Evolutionary conservation across 2,329 filamentous ascomycete species (phyloP).

Genomic region (Penicillium brevicompactum): DNA sequence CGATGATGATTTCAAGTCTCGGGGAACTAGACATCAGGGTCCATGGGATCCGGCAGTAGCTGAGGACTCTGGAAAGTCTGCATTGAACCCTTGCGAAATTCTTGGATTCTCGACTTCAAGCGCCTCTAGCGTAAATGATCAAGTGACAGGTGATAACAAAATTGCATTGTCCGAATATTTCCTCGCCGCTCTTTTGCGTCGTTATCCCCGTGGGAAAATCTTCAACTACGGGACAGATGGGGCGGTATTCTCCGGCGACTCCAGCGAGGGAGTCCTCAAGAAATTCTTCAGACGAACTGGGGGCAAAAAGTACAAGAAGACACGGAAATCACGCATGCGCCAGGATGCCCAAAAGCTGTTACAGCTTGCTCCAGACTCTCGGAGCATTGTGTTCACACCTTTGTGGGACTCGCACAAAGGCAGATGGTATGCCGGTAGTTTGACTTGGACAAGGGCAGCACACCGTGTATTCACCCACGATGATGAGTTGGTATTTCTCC

Average conservation of each 20-base stretch:
- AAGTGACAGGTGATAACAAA: constrained; percentile 8
- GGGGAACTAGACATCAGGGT: not conserved
- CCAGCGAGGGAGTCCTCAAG: constrained; percentile 9
- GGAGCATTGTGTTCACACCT: constrained; percentile 28
- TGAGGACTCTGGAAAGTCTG: not conserved
- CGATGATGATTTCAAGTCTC: constrained; percentile 6
- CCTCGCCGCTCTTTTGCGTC: constrained; percentile 45
- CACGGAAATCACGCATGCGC: constrained; percentile 6
- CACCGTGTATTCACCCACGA: constrained; percentile 19
- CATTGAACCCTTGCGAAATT: constrained; percentile 10
- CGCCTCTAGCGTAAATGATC: constrained; percentile 30
- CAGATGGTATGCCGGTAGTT: constrained; percentile 26
- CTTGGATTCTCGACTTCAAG: constrained; percentile 14
- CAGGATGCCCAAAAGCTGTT: constrained; percentile 14
- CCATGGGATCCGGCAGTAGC: not conserved
- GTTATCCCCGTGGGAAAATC: constrained; percentile 51
- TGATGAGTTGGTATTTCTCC: constrained; percentile 26
- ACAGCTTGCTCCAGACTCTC: constrained; percentile 16
- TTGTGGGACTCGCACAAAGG: constrained; percentile 32
- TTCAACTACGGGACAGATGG: constrained; percentile 50
- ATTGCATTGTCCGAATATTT: constrained; percentile 42
- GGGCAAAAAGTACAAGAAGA: constrained; percentile 12
- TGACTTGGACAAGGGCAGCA: constrained; percentile 25
- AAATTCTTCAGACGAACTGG: constrained; percentile 4
- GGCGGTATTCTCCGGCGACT: constrained; percentile 30